Base-by-base conservation (phyloP, 2,329 filamentous ascomycete species). In the Rasamsonia emersonii region DNA sequence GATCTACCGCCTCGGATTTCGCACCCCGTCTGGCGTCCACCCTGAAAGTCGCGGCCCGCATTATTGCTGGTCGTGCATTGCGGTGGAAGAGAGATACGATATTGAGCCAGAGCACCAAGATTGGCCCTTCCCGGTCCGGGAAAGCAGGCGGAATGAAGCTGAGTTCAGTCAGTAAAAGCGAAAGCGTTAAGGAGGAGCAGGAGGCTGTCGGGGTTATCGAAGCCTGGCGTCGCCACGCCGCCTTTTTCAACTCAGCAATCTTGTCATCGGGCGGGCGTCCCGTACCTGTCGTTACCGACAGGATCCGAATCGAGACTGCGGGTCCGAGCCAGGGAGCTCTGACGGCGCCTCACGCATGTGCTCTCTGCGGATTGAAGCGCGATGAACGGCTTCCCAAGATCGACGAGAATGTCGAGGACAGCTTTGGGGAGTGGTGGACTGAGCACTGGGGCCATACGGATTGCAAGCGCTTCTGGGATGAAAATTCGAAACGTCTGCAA, bases 361-460 rank as follows among this genome's bases (percentile, higher is more conserved):
- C 88, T 30, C 65, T 96, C 18, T 96, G 89, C 57, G 89, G 89
- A 0, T 59, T 96, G 42, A 91, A 84, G 62, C 70, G 89, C 42
- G 86, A 94, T 24, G 89, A 96, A 61, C 72, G 89, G 30, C 68
- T 95, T 8, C 58, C 64, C 13, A 85, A 79, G 50, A 73, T 91
- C 19, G 86, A 93, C 49, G 65, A 78, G 32, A 70, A 79, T 16
- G 76, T 93, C 6, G 79, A 89, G 47, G 89, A 96, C 56, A 86
- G 82, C 54, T 95, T 95, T 65, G 86, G 86, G 9, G 89, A 96
- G 63, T 96, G 86, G 85, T 96, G 89, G 89, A 68, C 82, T 24
- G 86, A 95, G 27, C 80, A 89, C 55, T 88, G 86, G 81, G 85
- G 81, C 0, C 82, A 88, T 58, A 66, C 75, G 40, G 73, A 75